Percentiles rank a stretch among this genome's conserved stretches.
Conservation (phyloP, 2,329 filamentous ascomycete species). For the Seiridium cupressi region DNA sequence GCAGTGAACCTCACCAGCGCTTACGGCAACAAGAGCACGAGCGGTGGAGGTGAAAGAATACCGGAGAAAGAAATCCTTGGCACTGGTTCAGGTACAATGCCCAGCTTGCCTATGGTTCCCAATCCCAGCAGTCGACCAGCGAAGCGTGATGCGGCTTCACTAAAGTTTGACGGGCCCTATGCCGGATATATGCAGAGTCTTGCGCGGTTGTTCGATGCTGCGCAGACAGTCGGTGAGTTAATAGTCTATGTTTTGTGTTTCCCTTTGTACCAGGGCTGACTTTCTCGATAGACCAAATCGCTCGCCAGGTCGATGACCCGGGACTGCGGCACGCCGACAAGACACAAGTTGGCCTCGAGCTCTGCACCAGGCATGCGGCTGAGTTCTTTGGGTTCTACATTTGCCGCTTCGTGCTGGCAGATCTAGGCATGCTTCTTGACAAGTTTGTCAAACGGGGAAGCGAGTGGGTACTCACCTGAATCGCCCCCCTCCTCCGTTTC, state of each 20-base stretch:
- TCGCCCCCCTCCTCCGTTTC: background rate
- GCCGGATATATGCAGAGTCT: slow-evolving; percentile 88
- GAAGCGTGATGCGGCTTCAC: slow-evolving; percentile 67
- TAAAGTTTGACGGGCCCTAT: slow-evolving; percentile 79
- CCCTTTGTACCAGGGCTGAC: background rate
- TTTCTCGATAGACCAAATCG: slow-evolving; percentile 74
- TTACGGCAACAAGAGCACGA: slow-evolving; percentile 45
- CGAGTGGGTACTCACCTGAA: slow-evolving; percentile 70
- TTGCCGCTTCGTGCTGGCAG: slow-evolving; percentile 88
- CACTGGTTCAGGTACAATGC: slow-evolving; percentile 62
- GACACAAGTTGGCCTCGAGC: slow-evolving; percentile 91
- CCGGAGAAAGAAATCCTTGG: slow-evolving; percentile 47
- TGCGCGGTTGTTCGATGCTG: slow-evolving; percentile 88
- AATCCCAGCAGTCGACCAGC: slow-evolving; percentile 64
- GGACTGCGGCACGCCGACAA: slow-evolving; percentile 88
- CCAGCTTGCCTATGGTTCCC: slow-evolving; percentile 75
- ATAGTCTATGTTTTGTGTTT: background rate
- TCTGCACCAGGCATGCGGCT: slow-evolving; percentile 88
- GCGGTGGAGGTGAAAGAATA: slow-evolving; percentile 30
- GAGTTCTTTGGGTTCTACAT: slow-evolving; percentile 98
- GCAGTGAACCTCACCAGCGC: slow-evolving; percentile 55
- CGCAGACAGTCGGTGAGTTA: slow-evolving; percentile 81
- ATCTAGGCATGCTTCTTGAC: slow-evolving; percentile 82
- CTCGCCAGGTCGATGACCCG: slow-evolving; percentile 92
- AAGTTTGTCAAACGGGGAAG: slow-evolving; percentile 96